These are phyloP conservation scores for Phialemonium atrogriseum DNA, from an alignment of 2,329 filamentous ascomycete species.

Conservation along the genomic window DNA sequence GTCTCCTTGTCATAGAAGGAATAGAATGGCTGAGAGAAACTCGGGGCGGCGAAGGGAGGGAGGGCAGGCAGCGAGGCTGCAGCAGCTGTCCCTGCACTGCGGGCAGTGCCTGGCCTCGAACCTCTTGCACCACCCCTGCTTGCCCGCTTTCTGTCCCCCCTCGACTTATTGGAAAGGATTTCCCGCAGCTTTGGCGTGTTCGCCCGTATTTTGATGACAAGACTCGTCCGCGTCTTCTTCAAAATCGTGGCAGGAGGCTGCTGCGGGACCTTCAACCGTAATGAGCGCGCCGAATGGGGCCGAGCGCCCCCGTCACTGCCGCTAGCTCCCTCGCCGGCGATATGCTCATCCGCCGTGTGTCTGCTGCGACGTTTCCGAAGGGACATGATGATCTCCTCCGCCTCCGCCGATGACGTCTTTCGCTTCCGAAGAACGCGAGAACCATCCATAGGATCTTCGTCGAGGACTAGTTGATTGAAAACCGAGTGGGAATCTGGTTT, in stretches of 20 bases:
- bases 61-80: conserved; percentile 27
- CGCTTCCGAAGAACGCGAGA: conserved; percentile 74
- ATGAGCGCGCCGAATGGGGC: conserved; percentile 45
- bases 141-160: conserved; percentile 40
- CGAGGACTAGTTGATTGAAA: conserved; percentile 63
- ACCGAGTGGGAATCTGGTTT: conserved; percentile 68
- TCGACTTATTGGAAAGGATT: conserved; percentile 51
- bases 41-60: conserved; percentile 47
- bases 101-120: conserved; percentile 28
- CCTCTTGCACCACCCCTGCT: conserved; percentile 23
- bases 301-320: conserved; percentile 22
- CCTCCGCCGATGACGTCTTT: conserved; percentile 66
- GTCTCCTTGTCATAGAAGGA: conserved; percentile 83
- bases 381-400: conserved; percentile 44
- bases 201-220: conserved; percentile 52
- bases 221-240: conserved; percentile 28
- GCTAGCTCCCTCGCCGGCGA: conserved; percentile 21
- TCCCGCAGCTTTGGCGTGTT: conserved; percentile 50
- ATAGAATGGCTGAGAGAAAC: conserved; percentile 73
- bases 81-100: too few species aligned
- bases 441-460: conserved; percentile 67
- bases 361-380: conserved; percentile 47
- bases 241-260: conserved; percentile 30
- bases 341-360: conserved; percentile 35
- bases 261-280: conserved; percentile 43